Evolutionary conservation across 768 basidiomycete species (phyloP).

Genomic region (Clitopilus hobsonii): DNA sequence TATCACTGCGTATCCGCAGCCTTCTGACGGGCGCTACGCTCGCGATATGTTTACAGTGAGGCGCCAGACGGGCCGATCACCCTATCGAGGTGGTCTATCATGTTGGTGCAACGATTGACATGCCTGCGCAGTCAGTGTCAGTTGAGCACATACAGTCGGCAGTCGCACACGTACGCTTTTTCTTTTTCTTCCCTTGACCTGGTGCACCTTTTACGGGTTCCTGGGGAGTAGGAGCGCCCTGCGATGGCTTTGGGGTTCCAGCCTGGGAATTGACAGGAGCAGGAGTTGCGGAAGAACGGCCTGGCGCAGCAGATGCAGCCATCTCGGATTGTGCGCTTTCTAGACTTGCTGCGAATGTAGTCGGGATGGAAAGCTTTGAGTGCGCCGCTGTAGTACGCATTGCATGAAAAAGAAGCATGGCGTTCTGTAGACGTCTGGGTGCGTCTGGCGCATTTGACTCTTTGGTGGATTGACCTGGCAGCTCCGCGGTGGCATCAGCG

Average conservation of each 20-base stretch:
- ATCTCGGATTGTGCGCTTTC: constrained; percentile 13
- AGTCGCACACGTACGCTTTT: constrained; percentile 54
- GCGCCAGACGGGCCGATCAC: background rate
- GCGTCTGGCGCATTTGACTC: constrained; percentile 17
- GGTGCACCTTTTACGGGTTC: constrained; percentile 44
- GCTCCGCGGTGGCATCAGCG: constrained; percentile 11
- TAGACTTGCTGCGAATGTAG: constrained; percentile 24
- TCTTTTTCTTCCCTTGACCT: constrained; percentile 66
- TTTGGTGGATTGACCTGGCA: constrained; percentile 19
- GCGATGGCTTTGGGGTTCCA: constrained; percentile 26
- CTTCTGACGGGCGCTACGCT: no score
- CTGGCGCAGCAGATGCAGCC: constrained; percentile 24
- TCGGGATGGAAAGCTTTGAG: constrained; percentile 49
- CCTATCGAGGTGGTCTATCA: background rate
- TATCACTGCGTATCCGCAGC: no score
- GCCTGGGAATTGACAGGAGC: constrained; percentile 28
- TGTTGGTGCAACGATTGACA: background rate
- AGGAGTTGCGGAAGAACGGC: constrained; percentile 36
- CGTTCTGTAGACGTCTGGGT: constrained; percentile 62
- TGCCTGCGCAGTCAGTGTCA: background rate
- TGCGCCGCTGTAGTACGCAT: constrained; percentile 78
- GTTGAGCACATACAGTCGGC: constrained; percentile 2
- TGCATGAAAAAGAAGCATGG: constrained; percentile 64
- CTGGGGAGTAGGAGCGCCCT: constrained; percentile 28
- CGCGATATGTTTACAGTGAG: no score